phyloP scores from a whole-genome alignment of 2,329 filamentous ascomycete species.

The Fusarium anguioides region DNA sequence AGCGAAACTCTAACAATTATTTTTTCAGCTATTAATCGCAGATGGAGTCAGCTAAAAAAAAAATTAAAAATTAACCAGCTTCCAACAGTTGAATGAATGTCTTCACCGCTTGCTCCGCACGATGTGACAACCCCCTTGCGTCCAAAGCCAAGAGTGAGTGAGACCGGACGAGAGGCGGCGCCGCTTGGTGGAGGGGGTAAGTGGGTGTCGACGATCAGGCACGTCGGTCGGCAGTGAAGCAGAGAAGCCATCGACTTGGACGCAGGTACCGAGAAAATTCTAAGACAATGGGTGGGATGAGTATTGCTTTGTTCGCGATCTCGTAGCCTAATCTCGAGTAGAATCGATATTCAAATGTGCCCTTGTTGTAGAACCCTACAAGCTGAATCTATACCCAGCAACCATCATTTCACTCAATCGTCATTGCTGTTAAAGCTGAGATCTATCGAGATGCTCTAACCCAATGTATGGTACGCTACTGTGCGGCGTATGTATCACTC shows the following conservation, averaged over 20 bases:
- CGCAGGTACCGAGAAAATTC: slow-evolving; percentile 12
- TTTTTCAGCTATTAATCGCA: slow-evolving; percentile 2
- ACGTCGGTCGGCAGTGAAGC: slow-evolving; percentile 6
- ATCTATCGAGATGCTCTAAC: slow-evolving; percentile 24
- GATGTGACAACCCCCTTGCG: slow-evolving; percentile 35
- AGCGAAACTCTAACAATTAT: slow-evolving; percentile 24
- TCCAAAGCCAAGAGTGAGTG: slow-evolving; percentile 1
- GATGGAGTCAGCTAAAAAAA: not conserved
- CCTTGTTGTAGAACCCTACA: slow-evolving; percentile 7
- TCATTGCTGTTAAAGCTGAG: slow-evolving; percentile 24
- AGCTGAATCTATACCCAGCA: slow-evolving; percentile 6
- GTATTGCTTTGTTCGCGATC: slow-evolving; percentile 20
- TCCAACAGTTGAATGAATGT: slow-evolving; percentile 16
- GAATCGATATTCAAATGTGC: slow-evolving; percentile 14
- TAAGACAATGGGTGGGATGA: slow-evolving; percentile 13
- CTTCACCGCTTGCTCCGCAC: slow-evolving; percentile 31
- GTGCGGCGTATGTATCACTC: slow-evolving; percentile 30
- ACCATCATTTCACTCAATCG: slow-evolving; percentile 6
- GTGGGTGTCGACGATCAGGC: slow-evolving; percentile 27
- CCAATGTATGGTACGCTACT: slow-evolving; percentile 16
- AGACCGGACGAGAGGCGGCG: slow-evolving; percentile 20
- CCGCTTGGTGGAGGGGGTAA: slow-evolving; percentile 14
- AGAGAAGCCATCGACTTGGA: not conserved
- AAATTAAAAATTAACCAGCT: not conserved
- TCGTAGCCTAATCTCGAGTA: not conserved